A percentile compares a stretch with the other conserved stretches of the same genome.
Conservation (phyloP, 352 stramenopile species). For the Pelagophyceae sp. region DNA sequence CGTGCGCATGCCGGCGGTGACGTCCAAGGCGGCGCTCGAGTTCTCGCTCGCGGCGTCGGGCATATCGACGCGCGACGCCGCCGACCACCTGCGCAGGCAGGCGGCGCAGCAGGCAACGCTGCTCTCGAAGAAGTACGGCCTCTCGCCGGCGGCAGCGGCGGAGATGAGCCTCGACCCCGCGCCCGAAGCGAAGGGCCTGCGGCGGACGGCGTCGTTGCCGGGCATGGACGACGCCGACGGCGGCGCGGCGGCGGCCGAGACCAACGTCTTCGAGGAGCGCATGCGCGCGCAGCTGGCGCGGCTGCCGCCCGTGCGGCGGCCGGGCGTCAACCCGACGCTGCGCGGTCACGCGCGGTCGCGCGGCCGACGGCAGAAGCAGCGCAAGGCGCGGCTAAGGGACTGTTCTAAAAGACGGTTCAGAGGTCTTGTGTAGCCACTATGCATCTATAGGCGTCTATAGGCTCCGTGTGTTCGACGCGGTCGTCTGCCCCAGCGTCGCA, state of each 20-base stretch:
- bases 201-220: not conserved
- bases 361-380: not conserved
- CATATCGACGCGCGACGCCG: not conserved
- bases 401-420: too few species aligned
- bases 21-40: not conserved
- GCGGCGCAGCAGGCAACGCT: too few species aligned
- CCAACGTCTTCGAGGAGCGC: not conserved
- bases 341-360: too few species aligned
- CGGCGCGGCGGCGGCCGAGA: not conserved
- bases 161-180: not conserved
- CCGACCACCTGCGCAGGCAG: not conserved
- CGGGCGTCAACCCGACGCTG: not conserved
- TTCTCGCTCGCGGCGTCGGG: not conserved
- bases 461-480: too few species aligned
- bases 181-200: not conserved
- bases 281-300: not conserved
- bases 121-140: not conserved
- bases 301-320: not conserved
- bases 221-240: not conserved
- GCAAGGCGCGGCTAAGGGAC: not conserved
- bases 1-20: not conserved
- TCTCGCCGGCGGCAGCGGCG: not conserved
- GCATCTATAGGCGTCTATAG: too few species aligned
- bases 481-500: too few species aligned
- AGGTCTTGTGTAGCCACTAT: too few species aligned